These are phyloP conservation scores for Aspergillus latus DNA, from an alignment of 2,329 filamentous ascomycete species.

Conservation along the genomic window DNA sequence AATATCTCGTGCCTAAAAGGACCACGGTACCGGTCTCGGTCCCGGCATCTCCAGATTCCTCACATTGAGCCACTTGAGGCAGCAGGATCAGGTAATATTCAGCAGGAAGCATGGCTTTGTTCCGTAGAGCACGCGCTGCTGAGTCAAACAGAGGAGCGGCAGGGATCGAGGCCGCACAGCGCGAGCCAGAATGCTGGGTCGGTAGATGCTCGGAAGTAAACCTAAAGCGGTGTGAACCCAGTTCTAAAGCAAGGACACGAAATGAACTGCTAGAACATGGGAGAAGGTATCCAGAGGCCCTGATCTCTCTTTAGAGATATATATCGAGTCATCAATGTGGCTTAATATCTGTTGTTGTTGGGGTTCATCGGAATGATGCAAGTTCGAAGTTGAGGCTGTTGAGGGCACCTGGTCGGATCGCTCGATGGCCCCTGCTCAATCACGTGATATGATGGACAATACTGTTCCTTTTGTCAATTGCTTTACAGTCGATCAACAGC, in stretches of 20 bases:
- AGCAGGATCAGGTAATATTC: constrained; percentile 3
- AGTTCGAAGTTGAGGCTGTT: constrained; percentile 11
- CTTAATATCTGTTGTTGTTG: constrained; percentile 2
- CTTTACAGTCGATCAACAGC: background rate
- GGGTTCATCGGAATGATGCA: constrained; percentile 4
- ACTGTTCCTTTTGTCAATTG: background rate
- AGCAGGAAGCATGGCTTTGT: background rate
- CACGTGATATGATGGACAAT: constrained; percentile 4
- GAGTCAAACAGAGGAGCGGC: constrained; percentile 13
- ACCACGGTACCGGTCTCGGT: constrained; percentile 8
- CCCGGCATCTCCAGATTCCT: constrained; percentile 2
- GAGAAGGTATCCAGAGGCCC: background rate
- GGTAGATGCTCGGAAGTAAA: constrained; percentile 5
- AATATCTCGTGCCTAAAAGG: background rate
- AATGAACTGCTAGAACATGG: background rate
- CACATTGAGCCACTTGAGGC: background rate
- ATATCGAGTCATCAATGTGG: background rate
- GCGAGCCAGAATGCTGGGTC: constrained; percentile 18
- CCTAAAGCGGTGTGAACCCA: constrained; percentile 18
- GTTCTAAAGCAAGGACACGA: constrained; percentile 7
- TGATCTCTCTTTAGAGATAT: background rate
- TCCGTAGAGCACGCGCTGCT: constrained; percentile 8
- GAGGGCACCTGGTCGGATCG: background rate
- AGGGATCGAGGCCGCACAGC: constrained; percentile 13
- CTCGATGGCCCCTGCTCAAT: constrained; percentile 3